Conservation (phyloP, 2,329 filamentous ascomycete species). For the Cladosporium colombiae region DNA sequence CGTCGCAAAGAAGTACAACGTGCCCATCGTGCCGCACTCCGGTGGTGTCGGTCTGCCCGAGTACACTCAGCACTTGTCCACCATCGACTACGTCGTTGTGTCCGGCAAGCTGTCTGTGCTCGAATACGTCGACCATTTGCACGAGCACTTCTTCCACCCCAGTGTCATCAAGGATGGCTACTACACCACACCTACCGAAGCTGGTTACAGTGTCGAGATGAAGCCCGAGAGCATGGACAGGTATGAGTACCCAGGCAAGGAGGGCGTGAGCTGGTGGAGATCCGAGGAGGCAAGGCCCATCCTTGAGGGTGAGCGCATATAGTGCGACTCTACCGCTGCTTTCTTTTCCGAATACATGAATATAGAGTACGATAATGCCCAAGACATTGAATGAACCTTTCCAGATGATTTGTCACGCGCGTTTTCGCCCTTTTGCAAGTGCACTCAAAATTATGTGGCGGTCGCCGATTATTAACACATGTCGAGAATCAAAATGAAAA, state of each 20-base stretch:
- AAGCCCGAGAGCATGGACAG: constrained; percentile 81
- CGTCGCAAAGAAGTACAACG: constrained; percentile 74
- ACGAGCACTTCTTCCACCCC: constrained; percentile 89
- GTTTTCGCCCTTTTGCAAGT: no score
- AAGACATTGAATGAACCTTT: not conserved
- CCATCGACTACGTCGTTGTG: constrained; percentile 89
- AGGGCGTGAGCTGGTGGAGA: constrained; percentile 83
- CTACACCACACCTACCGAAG: constrained; percentile 79
- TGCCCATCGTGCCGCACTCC: constrained; percentile 86
- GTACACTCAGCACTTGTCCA: constrained; percentile 90
- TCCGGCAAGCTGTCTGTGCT: constrained; percentile 73
- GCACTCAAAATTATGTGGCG: no score
- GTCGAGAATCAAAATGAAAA: no score
- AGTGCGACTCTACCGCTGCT: not conserved
- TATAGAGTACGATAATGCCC: not conserved
- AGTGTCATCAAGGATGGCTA: constrained; percentile 79
- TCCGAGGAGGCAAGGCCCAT: constrained; percentile 76
- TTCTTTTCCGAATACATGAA: not conserved
- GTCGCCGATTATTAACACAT: no score
- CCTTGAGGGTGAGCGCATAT: constrained; percentile 54
- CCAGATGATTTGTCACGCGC: not conserved
- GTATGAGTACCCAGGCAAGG: constrained; percentile 74
- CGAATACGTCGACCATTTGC: constrained; percentile 90
- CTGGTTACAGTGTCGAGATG: constrained; percentile 94
- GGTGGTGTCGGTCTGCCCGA: constrained; percentile 89